Conservation (phyloP, 2,329 filamentous ascomycete genomes). For the Penicillium verrucosum region DNA sequence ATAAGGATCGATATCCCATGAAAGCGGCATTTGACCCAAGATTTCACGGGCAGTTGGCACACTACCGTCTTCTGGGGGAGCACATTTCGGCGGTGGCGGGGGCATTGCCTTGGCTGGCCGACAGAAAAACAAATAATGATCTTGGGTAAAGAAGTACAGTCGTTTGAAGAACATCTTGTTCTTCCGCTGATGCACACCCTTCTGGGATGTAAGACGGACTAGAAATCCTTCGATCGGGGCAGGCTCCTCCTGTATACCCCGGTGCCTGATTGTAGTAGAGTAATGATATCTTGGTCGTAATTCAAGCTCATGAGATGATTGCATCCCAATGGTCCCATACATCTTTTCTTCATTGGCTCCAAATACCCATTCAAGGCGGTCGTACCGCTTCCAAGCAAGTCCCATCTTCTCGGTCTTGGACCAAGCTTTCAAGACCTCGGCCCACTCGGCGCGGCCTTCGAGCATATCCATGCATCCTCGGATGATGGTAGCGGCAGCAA, state of each 20-base stretch:
- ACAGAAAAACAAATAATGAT: constrained; percentile 62
- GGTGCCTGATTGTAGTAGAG: constrained; percentile 48
- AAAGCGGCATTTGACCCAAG: constrained; percentile 55
- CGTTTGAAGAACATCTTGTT: constrained; percentile 63
- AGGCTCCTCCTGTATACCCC: constrained; percentile 53
- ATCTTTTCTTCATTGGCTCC: constrained; percentile 64
- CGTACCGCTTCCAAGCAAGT: constrained; percentile 66
- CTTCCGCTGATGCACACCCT: constrained; percentile 55
- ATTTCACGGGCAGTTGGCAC: constrained; percentile 57
- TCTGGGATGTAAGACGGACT: constrained; percentile 62
- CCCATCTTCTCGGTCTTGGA: constrained; percentile 57
- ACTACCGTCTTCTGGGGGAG: constrained; percentile 40
- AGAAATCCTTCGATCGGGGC: constrained; percentile 64
- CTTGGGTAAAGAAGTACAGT: constrained; percentile 63
- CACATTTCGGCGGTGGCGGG: constrained; percentile 57
- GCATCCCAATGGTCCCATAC: constrained; percentile 67
- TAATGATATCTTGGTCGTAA: constrained; percentile 64
- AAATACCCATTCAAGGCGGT: constrained; percentile 66
- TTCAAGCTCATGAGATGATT: constrained; percentile 63
- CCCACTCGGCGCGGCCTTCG: constrained; percentile 56
- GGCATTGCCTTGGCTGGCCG: constrained; percentile 58
- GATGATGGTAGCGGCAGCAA: constrained; percentile 56
- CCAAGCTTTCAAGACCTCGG: constrained; percentile 59
- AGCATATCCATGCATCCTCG: constrained; percentile 59
- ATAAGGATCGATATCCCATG: constrained; percentile 62